These are phyloP conservation scores for Bryoerythrophyllum caledonicum DNA, from an alignment of 225 moss, liverwort and hornwort genomes.

Conservation along the genomic window DNA sequence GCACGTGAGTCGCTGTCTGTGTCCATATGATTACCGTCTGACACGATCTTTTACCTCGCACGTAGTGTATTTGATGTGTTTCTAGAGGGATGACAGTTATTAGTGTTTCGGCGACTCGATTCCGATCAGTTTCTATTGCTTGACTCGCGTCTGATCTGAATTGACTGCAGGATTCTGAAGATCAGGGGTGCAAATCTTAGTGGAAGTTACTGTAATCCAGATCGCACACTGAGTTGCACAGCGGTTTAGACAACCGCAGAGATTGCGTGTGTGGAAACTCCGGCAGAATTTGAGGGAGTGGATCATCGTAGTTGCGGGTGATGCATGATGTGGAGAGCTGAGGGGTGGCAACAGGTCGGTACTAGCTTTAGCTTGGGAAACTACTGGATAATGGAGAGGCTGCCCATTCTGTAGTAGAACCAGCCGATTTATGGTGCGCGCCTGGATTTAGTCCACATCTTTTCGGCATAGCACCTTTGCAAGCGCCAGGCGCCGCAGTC, in stretches of 20 bases:
- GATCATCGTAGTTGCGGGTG: background rate
- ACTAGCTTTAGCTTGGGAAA: background rate
- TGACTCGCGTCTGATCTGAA: background rate
- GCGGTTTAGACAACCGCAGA: background rate
- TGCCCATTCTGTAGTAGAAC: slow-evolving; percentile 18
- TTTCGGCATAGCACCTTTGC: background rate
- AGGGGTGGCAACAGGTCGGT: slow-evolving; percentile 2
- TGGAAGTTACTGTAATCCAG: background rate
- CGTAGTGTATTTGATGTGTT: background rate
- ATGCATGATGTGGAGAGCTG: slow-evolving; percentile 35
- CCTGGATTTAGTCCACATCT: background rate
- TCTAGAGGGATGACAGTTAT: background rate
- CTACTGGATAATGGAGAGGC: slow-evolving; percentile 25
- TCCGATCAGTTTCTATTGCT: background rate
- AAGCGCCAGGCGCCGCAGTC: background rate
- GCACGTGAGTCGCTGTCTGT: slow-evolving; percentile 28
- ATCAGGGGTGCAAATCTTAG: background rate
- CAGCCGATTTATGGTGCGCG: background rate
- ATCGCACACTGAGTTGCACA: no score
- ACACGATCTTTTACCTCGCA: background rate
- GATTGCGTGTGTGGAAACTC: background rate
- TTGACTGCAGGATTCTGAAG: background rate
- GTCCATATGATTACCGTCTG: slow-evolving; percentile 17
- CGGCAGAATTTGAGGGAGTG: background rate
- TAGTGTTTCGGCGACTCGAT: background rate